Evolutionary conservation across 768 basidiomycete species (phyloP).

Genomic region (Lentinula edodes): DNA sequence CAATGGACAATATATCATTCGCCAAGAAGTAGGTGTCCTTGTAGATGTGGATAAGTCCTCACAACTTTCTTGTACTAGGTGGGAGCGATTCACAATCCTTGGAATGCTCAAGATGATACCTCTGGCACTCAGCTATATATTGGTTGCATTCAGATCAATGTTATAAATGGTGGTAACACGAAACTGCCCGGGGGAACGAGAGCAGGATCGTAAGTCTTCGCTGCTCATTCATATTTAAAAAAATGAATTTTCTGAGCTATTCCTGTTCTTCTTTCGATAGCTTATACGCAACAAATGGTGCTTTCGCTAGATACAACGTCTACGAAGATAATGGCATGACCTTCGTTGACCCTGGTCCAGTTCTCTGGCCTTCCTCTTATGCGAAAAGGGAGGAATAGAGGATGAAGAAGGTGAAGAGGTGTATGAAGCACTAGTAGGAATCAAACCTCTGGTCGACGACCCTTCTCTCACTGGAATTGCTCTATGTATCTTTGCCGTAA

Average conservation of each 20-base stretch:
- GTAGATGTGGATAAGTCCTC: neutral
- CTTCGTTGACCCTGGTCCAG: slow-evolving; percentile 1
- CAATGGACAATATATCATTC: slow-evolving; percentile 5
- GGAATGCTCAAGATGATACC: neutral
- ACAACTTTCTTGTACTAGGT: neutral
- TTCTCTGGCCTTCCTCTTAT: neutral
- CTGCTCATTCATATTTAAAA: neutral
- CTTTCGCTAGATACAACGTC: slow-evolving; percentile 15
- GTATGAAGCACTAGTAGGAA: too few species aligned
- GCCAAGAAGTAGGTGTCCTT: neutral
- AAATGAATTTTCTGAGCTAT: neutral
- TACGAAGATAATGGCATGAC: neutral
- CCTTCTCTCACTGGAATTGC: too few species aligned
- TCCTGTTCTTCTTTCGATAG: neutral
- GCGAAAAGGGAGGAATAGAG: neutral
- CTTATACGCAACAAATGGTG: slow-evolving; percentile 11
- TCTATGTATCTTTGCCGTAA: too few species aligned
- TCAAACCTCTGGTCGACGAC: neutral
- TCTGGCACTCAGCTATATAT: slow-evolving; percentile 7
- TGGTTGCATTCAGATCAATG: slow-evolving; percentile 16
- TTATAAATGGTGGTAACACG: slow-evolving; percentile 11
- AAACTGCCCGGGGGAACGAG: slow-evolving; percentile 14
- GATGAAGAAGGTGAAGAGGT: slow-evolving; percentile 1
- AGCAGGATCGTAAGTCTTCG: slow-evolving; percentile 11
- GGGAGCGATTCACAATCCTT: slow-evolving; percentile 1